Conservation (phyloP, 2,329 filamentous ascomycete genomes). For the Ceratocystis ficicola region DNA sequence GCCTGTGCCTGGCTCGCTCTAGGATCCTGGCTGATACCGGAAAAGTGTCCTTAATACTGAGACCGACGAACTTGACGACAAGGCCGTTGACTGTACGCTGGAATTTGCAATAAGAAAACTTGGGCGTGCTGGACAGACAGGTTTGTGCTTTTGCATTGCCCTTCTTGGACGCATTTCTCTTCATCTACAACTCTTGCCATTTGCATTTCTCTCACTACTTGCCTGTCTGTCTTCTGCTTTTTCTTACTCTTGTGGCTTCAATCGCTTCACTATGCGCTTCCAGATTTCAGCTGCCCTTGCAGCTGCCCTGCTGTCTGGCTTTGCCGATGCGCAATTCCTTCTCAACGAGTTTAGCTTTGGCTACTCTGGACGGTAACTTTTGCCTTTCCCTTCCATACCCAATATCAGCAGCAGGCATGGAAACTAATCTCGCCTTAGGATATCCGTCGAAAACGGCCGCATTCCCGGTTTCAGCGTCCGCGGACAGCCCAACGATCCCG, state of each 20-base stretch:
- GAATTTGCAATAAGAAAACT: not conserved
- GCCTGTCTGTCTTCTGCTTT: not conserved
- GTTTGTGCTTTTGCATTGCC: not conserved
- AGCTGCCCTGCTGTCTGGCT: slow-evolving; percentile 25
- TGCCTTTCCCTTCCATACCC: not conserved
- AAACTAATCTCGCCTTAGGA: slow-evolving; percentile 33
- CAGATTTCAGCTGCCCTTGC: slow-evolving; percentile 19
- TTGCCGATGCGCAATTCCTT: slow-evolving; percentile 52
- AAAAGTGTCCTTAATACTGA: slow-evolving; percentile 22
- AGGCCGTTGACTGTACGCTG: not conserved
- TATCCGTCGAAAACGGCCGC: slow-evolving; percentile 46
- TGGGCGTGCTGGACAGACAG: slow-evolving; percentile 1
- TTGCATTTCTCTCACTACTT: not conserved
- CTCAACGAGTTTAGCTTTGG: slow-evolving; percentile 70
- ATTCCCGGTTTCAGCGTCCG: slow-evolving; percentile 45
- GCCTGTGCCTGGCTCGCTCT: slow-evolving; percentile 6
- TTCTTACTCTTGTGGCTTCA: not conserved
- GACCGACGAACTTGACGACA: not conserved
- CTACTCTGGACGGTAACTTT: slow-evolving; percentile 45
- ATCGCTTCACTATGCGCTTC: slow-evolving; percentile 18
- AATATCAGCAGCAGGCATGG: too few species aligned
- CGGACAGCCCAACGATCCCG: slow-evolving; percentile 43
- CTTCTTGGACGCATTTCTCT: not conserved
- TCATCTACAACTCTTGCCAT: not conserved
- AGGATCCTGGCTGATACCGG: slow-evolving; percentile 18